phyloP scores from a whole-genome alignment of 2,329 filamentous ascomycete species.

The Pseudocercospora crystallina region DNA sequence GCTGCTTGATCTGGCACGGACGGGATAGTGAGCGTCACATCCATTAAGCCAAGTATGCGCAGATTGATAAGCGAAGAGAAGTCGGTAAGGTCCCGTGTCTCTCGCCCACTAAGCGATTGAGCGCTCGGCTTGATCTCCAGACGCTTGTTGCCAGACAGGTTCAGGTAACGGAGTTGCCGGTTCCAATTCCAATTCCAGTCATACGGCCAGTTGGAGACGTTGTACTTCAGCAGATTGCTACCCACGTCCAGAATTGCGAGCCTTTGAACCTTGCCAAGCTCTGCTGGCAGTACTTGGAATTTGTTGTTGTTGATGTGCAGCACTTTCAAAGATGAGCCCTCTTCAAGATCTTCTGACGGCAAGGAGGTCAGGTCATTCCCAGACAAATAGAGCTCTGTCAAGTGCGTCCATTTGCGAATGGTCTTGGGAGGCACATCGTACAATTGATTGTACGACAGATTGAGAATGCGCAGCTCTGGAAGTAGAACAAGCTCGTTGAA shows the following conservation, averaged over 20 bases:
- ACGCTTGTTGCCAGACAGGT: constrained; percentile 93
- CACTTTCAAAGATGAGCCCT: constrained; percentile 80
- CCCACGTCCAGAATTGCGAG: constrained; percentile 90
- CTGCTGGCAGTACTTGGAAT: constrained; percentile 92
- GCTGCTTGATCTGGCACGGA: constrained; percentile 94
- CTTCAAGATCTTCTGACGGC: constrained; percentile 90
- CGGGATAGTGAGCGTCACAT: constrained; percentile 90
- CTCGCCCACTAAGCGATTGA: constrained; percentile 49
- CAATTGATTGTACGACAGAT: constrained; percentile 91
- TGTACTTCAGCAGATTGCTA: constrained; percentile 95
- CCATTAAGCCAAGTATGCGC: constrained; percentile 90
- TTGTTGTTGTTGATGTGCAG: constrained; percentile 97
- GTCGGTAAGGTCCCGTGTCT: constrained; percentile 77
- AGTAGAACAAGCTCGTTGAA: constrained; percentile 87
- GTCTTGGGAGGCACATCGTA: constrained; percentile 88
- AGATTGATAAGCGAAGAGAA: constrained; percentile 83
- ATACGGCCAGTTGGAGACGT: constrained; percentile 97
- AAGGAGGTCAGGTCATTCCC: constrained; percentile 91
- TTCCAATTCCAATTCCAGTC: constrained; percentile 99
- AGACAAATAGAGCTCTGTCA: constrained; percentile 90
- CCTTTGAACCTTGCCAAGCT: constrained; percentile 90
- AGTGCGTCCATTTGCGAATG: constrained; percentile 83
- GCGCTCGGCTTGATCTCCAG: constrained; percentile 79
- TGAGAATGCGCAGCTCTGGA: constrained; percentile 80
- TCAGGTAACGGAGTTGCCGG: constrained; percentile 88